Conservation (phyloP, 805 yeast genomes). For the Saccharomycopsis fibuligera region DNA sequence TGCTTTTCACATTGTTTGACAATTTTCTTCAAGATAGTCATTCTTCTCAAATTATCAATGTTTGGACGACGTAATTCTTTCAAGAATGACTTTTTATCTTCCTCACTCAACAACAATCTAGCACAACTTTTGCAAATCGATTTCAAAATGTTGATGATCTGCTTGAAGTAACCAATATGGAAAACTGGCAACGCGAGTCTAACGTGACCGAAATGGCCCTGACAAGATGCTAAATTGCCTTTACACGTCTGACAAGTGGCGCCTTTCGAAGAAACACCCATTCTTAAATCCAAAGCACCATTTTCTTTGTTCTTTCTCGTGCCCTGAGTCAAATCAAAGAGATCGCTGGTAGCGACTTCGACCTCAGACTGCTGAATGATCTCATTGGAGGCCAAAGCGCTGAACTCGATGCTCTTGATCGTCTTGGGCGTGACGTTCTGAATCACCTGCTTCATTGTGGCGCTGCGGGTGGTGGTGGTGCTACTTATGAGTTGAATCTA, state of each 20-base stretch:
- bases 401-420: constrained; percentile 85
- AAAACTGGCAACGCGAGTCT: constrained; percentile 91
- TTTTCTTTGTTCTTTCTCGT: constrained; percentile 75
- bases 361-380: constrained; percentile 92
- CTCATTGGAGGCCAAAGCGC: constrained; percentile 88
- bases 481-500: too few species aligned
- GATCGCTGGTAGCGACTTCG: constrained; percentile 84
- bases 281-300: constrained; percentile 86
- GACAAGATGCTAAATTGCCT: constrained; percentile 89
- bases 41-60: constrained; percentile 83
- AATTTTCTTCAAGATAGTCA: constrained; percentile 78
- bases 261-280: constrained; percentile 92
- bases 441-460: constrained; percentile 20
- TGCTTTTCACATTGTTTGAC: constrained; percentile 94
- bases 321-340: constrained; percentile 78
- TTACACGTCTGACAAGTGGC: constrained; percentile 86
- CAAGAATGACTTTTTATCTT: constrained; percentile 59
- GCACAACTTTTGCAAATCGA: constrained; percentile 90
- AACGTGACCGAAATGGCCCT: constrained; percentile 97
- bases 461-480: too few species aligned
- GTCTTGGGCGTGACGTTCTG: constrained; percentile 73
- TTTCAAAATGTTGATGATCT: constrained; percentile 81
- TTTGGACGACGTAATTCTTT: constrained; percentile 82
- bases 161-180: constrained; percentile 95
- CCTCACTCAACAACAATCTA: constrained; percentile 65